These are phyloP conservation scores for Diaporthe humulicola DNA, from an alignment of 2,329 filamentous ascomycete species.

Conservation along the genomic window DNA sequence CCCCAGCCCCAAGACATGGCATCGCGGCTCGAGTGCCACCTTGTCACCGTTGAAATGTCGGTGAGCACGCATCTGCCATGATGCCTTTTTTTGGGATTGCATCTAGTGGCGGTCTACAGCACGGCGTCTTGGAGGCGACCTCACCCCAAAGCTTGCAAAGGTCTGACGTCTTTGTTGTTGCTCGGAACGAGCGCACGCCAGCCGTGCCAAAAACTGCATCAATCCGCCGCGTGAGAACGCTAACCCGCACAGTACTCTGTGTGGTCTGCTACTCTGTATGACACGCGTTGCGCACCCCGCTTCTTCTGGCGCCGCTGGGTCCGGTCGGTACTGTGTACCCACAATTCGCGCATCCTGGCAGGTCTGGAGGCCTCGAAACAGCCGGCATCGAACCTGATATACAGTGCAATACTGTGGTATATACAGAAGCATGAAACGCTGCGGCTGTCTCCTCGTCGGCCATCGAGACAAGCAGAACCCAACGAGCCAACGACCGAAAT, in stretches of 20 bases:
- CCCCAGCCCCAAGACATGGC: slow-evolving; percentile 28
- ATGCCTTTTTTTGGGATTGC: background rate
- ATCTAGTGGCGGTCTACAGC: slow-evolving; percentile 20
- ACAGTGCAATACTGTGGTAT: slow-evolving; percentile 34
- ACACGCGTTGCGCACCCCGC: slow-evolving; percentile 20
- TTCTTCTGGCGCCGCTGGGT: slow-evolving; percentile 10
- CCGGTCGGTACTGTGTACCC: slow-evolving; percentile 34
- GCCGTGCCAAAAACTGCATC: slow-evolving; percentile 24
- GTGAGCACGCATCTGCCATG: slow-evolving; percentile 15
- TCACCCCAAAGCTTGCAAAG: background rate
- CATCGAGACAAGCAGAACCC: slow-evolving; percentile 5
- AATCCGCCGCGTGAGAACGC: background rate
- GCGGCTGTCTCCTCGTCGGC: slow-evolving; percentile 10
- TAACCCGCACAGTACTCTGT: background rate
- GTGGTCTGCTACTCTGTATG: background rate
- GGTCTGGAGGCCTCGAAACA: slow-evolving; percentile 27
- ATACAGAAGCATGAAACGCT: slow-evolving; percentile 27
- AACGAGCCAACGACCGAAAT: background rate
- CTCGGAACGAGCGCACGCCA: slow-evolving; percentile 7
- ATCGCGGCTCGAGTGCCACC: slow-evolving; percentile 29
- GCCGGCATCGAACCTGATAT: slow-evolving; percentile 23
- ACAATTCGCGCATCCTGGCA: slow-evolving; percentile 23
- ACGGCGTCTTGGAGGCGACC: background rate
- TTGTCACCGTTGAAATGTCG: slow-evolving; percentile 35
- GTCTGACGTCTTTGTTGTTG: slow-evolving; percentile 22